phyloP scores from a whole-genome alignment of 805 yeast genomes.

The Zygosaccharomyces bailii region DNA sequence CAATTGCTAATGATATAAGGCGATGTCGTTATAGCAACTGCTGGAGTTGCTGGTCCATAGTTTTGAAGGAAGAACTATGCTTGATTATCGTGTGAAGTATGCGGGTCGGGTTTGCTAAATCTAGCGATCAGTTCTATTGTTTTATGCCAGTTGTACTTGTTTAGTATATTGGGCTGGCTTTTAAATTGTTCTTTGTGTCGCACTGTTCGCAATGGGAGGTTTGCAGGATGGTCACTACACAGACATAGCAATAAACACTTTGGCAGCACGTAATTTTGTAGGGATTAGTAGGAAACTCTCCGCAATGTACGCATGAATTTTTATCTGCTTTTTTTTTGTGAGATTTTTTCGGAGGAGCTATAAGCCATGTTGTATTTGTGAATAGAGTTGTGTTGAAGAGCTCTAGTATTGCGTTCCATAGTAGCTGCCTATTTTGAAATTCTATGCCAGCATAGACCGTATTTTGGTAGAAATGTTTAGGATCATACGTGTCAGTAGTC shows the following conservation, averaged over 20 bases:
- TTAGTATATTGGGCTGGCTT: conserved; percentile 13
- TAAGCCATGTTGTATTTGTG: conserved; percentile 17
- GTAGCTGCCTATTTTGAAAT: conserved; percentile 30
- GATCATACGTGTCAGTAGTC: not conserved
- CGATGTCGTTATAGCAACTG: too few relatives aligned
- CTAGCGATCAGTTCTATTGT: not conserved
- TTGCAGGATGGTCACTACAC: conserved; percentile 20
- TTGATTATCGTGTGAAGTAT: too few relatives aligned
- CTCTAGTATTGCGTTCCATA: conserved; percentile 33
- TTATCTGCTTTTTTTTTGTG: not conserved
- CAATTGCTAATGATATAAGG: too few relatives aligned
- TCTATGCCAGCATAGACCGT: conserved; percentile 24
- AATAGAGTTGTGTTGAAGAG: conserved; percentile 23
- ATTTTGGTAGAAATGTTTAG: conserved; percentile 17
- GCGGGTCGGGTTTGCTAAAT: too few relatives aligned
- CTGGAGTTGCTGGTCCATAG: too few relatives aligned
- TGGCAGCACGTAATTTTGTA: conserved; percentile 22
- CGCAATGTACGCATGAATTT: conserved; percentile 19
- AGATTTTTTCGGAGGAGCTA: conserved; percentile 12
- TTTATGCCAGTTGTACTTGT: too few relatives aligned
- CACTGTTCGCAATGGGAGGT: conserved; percentile 18
- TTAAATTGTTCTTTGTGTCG: conserved; percentile 1
- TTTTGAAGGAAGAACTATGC: too few relatives aligned
- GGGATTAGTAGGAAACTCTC: conserved; percentile 23
- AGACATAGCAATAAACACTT: conserved; percentile 22